Conservation (phyloP, 257 asterid genomes). For the Thymus mandschuricus region DNA sequence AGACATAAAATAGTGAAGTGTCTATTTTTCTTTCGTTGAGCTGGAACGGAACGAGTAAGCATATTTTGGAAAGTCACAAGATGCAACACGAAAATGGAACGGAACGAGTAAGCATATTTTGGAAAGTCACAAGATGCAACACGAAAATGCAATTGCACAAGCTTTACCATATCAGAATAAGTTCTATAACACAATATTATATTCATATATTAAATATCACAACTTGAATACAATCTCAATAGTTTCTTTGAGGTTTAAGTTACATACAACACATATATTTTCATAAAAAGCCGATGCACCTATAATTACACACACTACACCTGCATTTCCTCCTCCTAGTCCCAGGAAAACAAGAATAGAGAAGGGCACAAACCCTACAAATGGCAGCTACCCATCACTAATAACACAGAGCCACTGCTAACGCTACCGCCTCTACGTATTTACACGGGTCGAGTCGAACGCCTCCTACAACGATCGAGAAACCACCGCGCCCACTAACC, state of each 20-base stretch:
- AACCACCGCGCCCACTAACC: conserved; percentile 25
- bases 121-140: not conserved
- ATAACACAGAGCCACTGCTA: conserved; percentile 22
- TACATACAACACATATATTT: conserved; percentile 24
- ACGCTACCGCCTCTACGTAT: conserved; percentile 23
- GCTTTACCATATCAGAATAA: not conserved
- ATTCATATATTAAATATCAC: not conserved
- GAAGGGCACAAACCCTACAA: conserved; percentile 1
- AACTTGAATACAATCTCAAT: not conserved
- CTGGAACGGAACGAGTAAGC: too few species aligned
- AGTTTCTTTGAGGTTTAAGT: conserved; percentile 14
- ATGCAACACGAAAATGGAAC: not conserved
- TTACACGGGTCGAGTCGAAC: not conserved
- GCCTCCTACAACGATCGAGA: not conserved
- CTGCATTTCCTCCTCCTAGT: conserved; percentile 4
- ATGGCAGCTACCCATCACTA: conserved; percentile 7
- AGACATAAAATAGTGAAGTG: too few species aligned
- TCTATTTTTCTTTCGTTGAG: too few species aligned
- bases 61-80: too few species aligned
- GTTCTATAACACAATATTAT: not conserved
- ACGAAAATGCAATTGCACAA: too few species aligned
- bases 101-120: too few species aligned
- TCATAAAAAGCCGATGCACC: conserved; percentile 13
- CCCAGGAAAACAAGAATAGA: conserved; percentile 16
- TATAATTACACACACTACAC: conserved; percentile 8